Base-by-base conservation (phyloP, 257 asterid species). In the Jasminum sambac region DNA sequence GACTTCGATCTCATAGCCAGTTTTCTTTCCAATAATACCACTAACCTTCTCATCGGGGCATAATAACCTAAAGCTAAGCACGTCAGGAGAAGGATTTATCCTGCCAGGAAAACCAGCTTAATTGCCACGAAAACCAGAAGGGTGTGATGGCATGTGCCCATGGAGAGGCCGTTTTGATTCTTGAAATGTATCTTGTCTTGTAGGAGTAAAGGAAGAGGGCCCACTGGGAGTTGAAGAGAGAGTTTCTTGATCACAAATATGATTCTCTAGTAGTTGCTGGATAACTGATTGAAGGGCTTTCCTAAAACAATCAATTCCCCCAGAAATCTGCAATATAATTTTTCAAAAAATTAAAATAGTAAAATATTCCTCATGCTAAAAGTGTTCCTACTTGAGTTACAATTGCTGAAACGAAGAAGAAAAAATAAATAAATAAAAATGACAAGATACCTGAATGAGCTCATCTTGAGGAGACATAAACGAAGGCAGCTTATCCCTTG, bases 1-100 rank as follows among this genome's bases (percentile, higher is more conserved):
- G 83, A 94, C 92, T 80, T 89, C 88, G 87, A 94, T 84, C 67
- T 89, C 97, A 57, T 96, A 91, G 24, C 97, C 95, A 42, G 95
- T 85, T 84, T 94, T 96, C 78, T 88, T 94, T 70, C 98, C 98
- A 81, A 94, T 91, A 42, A 94, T 87, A 74, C 97, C 96, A 66
- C 98, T 96, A 55, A 94, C 95, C 77, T 88, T 94, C 79, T 94
- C 98, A 77, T 83, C 90, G 36, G 82, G 85, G 75, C 98, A 94
- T 78, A 92, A 80, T 74, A 94, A 66, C 37, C 95, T 86, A 80
- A 80, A 94, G 69, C 86, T 80, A 75, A 94, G 76, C 43, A 79
- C 41, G 42, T 89, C 97, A 40, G 83, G 91, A 62, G 85, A 78
- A 68, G 83, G 85, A 63, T 81, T 80, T 84, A 79, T 75, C 65